Conservation (phyloP, 305 asterid species). For the Fraxinus sp. region DNA sequence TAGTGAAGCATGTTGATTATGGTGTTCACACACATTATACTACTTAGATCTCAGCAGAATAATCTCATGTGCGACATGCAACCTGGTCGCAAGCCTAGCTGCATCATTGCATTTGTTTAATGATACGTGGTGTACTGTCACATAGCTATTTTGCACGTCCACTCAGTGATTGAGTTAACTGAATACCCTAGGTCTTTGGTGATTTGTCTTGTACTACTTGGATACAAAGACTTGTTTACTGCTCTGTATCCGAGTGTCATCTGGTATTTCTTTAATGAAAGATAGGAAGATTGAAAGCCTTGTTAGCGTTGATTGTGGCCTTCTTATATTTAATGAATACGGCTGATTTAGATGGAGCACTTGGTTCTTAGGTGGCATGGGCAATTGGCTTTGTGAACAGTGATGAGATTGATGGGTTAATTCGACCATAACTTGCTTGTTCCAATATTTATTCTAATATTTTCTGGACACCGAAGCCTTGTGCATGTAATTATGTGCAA, state of each 20-base stretch:
- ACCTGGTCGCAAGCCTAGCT: neutral
- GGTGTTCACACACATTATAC: neutral
- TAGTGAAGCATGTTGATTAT: neutral
- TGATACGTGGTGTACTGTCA: neutral
- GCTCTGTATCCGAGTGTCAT: neutral
- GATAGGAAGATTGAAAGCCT: neutral
- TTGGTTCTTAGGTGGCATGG: neutral
- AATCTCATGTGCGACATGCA: neutral
- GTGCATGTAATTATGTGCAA: neutral
- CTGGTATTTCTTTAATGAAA: neutral
- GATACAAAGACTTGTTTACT: neutral
- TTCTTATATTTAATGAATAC: neutral
- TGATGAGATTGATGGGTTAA: neutral
- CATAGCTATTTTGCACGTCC: neutral
- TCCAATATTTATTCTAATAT: neutral
- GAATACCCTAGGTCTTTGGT: neutral
- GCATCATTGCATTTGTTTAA: neutral
- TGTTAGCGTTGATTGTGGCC: neutral
- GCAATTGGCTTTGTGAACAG: neutral
- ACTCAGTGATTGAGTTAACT: neutral
- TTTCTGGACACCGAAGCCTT: neutral
- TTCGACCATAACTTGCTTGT: neutral
- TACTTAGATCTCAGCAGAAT: neutral
- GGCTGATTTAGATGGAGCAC: neutral
- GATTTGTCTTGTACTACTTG: neutral